Conservation (phyloP, 352 stramenopile species). For the Phytophthora melonis region DNA sequence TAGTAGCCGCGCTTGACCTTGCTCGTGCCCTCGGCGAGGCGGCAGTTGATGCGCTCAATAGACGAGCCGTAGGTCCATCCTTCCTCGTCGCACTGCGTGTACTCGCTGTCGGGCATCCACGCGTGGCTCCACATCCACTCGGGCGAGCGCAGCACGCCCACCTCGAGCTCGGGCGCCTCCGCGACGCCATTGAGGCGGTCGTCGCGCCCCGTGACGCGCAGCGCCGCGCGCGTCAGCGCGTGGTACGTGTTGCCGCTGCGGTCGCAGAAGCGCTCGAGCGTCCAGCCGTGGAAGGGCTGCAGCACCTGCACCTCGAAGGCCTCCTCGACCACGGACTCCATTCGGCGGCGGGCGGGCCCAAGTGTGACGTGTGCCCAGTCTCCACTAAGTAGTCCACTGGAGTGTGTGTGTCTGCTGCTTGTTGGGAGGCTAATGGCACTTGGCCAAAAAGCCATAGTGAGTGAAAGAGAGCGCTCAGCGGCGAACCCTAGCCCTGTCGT, state of each 20-base stretch:
- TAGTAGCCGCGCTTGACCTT: slow-evolving; percentile 82
- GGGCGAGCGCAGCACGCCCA: slow-evolving; percentile 64
- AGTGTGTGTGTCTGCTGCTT: no score
- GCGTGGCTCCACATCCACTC: slow-evolving; percentile 89
- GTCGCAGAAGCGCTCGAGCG: slow-evolving; percentile 84
- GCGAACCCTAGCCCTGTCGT: slow-evolving; percentile 27
- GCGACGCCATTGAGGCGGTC: slow-evolving; percentile 62
- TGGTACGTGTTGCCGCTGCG: slow-evolving; percentile 77
- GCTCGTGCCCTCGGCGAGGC: slow-evolving; percentile 77
- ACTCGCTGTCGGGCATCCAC: slow-evolving; percentile 80
- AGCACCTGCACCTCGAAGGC: slow-evolving; percentile 87
- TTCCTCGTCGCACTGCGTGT: slow-evolving; percentile 86
- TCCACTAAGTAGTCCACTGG: not conserved
- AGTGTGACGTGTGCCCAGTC: not conserved
- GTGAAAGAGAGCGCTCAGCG: slow-evolving; percentile 30
- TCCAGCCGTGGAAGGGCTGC: slow-evolving; percentile 85
- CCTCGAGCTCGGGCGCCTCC: slow-evolving; percentile 53
- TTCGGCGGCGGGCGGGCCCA: slow-evolving; percentile 17
- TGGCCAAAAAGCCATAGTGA: slow-evolving; percentile 25
- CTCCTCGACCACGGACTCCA: slow-evolving; percentile 84
- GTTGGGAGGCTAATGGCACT: slow-evolving; percentile 10
- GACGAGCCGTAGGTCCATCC: slow-evolving; percentile 89
- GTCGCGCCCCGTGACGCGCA: slow-evolving; percentile 48
- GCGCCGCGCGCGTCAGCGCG: slow-evolving; percentile 60
- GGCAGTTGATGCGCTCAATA: slow-evolving; percentile 85